Conservation (phyloP, 768 basidiomycete genomes). For the Chalciporus chontae region DNA sequence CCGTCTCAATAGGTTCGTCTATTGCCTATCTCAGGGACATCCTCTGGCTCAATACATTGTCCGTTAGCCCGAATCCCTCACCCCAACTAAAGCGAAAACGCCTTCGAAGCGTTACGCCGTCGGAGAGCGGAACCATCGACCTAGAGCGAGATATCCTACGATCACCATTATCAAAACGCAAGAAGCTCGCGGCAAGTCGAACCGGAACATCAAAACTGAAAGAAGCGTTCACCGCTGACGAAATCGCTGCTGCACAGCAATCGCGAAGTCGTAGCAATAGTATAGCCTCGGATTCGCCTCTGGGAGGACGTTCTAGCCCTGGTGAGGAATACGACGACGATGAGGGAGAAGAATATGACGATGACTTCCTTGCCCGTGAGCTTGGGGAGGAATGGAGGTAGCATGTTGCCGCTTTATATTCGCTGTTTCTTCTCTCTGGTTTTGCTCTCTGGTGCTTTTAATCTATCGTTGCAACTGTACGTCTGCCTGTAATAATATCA, state of each 20-base stretch:
- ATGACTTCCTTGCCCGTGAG: slow-evolving; percentile 79
- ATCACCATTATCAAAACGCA: slow-evolving; percentile 78
- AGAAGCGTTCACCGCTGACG: slow-evolving; percentile 57
- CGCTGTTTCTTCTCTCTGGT: background rate
- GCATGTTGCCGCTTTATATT: slow-evolving; percentile 3
- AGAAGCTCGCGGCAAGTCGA: slow-evolving; percentile 66
- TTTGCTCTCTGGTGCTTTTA: slow-evolving; percentile 13
- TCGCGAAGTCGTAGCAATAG: slow-evolving; percentile 24
- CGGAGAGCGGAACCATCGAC: slow-evolving; percentile 45
- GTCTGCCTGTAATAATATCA: slow-evolving; percentile 16
- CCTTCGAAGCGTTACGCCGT: slow-evolving; percentile 67
- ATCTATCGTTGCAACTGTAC: slow-evolving; percentile 20
- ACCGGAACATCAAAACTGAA: slow-evolving; percentile 66
- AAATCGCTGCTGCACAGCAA: slow-evolving; percentile 31
- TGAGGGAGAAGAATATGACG: slow-evolving; percentile 61
- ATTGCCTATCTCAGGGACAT: slow-evolving; percentile 6
- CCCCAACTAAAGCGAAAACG: slow-evolving; percentile 62
- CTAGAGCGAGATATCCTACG: slow-evolving; percentile 43
- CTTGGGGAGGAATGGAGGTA: slow-evolving; percentile 79
- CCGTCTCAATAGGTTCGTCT: slow-evolving; percentile 38
- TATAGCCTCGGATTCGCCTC: slow-evolving; percentile 7
- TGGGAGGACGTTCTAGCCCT: slow-evolving; percentile 17
- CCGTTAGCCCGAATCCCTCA: slow-evolving; percentile 37
- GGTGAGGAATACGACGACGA: slow-evolving; percentile 49
- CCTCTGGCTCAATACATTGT: slow-evolving; percentile 5